Evolutionary conservation across 2,329 filamentous ascomycete species (phyloP).

Genomic region (Fusarium brevicatenulatum): DNA sequence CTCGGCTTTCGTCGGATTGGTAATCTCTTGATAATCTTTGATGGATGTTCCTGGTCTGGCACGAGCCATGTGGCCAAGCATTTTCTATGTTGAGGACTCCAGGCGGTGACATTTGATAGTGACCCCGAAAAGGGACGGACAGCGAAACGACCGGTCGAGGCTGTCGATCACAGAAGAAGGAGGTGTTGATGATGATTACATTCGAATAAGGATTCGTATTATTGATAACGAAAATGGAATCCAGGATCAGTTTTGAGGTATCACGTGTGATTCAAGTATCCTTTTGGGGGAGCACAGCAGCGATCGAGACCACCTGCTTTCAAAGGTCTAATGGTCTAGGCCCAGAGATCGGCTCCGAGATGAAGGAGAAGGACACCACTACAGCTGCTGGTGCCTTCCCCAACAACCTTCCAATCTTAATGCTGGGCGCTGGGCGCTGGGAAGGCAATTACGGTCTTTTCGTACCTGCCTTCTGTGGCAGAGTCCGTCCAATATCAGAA

Average conservation of each 20-base stretch:
- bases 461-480: constrained; percentile 32
- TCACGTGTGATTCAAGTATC: constrained; percentile 8
- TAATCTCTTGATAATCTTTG: background rate
- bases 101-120: constrained; percentile 20
- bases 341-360: constrained; percentile 17
- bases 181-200: background rate
- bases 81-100: constrained; percentile 10
- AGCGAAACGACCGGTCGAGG: constrained; percentile 24
- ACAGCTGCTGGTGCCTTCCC: background rate
- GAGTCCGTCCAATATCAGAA: background rate
- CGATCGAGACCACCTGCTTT: constrained; percentile 11
- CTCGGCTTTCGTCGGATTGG: constrained; percentile 26
- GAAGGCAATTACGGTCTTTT: background rate
- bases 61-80: constrained; percentile 35
- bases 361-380: constrained; percentile 5
- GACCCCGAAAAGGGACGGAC: background rate
- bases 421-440: background rate
- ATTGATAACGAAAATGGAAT: constrained; percentile 10
- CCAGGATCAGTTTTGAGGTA: background rate
- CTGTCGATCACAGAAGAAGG: constrained; percentile 24
- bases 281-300: background rate
- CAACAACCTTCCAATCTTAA: constrained; percentile 11
- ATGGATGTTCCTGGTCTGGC: constrained; percentile 26
- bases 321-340: constrained; percentile 9
- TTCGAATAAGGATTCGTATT: constrained; percentile 6